phyloP scores from a whole-genome alignment of 306 rosid species.

The Abrus precatorius region DNA sequence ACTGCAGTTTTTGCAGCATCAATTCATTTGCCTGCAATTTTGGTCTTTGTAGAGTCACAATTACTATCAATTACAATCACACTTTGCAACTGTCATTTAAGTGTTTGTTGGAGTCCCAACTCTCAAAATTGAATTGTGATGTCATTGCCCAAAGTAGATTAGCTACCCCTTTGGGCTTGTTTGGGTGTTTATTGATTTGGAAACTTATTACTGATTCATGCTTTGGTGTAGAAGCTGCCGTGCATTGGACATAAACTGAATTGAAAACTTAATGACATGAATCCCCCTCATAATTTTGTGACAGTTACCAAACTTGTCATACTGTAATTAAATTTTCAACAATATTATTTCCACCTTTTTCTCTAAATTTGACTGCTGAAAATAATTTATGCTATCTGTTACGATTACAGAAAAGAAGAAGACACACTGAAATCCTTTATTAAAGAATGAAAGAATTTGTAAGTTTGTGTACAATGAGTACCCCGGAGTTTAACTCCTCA shows the following conservation, averaged over 20 bases:
- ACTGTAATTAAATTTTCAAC: neutral
- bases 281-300: constrained; percentile 17
- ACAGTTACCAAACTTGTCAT: constrained; percentile 8
- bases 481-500: no score
- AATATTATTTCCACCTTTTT: neutral
- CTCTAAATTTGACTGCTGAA: neutral
- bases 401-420: no score
- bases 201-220: neutral
- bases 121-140: constrained; percentile 20
- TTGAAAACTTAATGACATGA: constrained; percentile 7
- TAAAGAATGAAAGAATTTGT: no score
- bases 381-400: neutral
- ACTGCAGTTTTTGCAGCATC: neutral
- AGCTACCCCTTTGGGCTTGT: neutral
- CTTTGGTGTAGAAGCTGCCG: neutral
- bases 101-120: constrained; percentile 1
- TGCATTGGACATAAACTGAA: neutral
- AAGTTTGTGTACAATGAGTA: no score
- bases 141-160: neutral
- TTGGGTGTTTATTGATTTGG: neutral
- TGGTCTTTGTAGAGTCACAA: neutral
- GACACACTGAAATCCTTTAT: no score
- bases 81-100: neutral
- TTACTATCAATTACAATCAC: neutral
- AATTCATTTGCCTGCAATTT: neutral